Conservation (phyloP, 306 rosid genomes). For the Rosa multiflora region DNA sequence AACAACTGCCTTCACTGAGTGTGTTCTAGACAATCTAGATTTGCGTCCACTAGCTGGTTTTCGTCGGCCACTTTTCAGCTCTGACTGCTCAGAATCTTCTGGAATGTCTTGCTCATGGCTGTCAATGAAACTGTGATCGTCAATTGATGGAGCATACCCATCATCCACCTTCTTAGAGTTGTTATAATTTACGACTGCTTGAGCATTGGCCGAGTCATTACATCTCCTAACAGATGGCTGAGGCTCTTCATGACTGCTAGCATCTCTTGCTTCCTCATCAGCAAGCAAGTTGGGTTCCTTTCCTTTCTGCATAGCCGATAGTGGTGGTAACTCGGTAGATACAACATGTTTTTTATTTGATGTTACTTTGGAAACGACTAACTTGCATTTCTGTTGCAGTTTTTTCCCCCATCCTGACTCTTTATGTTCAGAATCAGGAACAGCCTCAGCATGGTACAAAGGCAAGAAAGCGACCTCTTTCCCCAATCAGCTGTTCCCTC, state of each 20-base stretch:
- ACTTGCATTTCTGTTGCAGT: constrained; percentile 66
- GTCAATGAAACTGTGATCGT: constrained; percentile 52
- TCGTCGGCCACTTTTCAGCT: constrained; percentile 38
- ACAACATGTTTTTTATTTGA: constrained; percentile 52
- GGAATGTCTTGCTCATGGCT: constrained; percentile 54
- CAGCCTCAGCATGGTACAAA: constrained; percentile 45
- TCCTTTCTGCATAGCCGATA: constrained; percentile 32
- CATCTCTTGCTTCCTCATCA: constrained; percentile 33
- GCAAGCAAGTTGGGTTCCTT: constrained; percentile 30
- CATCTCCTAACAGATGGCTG: constrained; percentile 34
- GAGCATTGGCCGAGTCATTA: constrained; percentile 30
- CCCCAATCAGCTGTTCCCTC: constrained; percentile 64
- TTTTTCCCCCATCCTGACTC: constrained; percentile 45
- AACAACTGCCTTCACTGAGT: constrained; percentile 69
- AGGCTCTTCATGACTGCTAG: constrained; percentile 26
- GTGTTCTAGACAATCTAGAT: constrained; percentile 64
- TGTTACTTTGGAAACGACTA: constrained; percentile 60
- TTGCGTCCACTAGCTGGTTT: constrained; percentile 45
- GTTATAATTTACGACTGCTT: constrained; percentile 35
- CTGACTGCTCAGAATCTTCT: constrained; percentile 75
- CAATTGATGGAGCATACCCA: constrained; percentile 40
- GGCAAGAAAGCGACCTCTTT: constrained; percentile 56
- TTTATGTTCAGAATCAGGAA: constrained; percentile 40
- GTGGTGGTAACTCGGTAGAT: constrained; percentile 30
- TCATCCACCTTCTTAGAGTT: constrained; percentile 35